phyloP scores from a whole-genome alignment of 2,329 filamentous ascomycete genomes.

The Bipolaris oryzae region DNA sequence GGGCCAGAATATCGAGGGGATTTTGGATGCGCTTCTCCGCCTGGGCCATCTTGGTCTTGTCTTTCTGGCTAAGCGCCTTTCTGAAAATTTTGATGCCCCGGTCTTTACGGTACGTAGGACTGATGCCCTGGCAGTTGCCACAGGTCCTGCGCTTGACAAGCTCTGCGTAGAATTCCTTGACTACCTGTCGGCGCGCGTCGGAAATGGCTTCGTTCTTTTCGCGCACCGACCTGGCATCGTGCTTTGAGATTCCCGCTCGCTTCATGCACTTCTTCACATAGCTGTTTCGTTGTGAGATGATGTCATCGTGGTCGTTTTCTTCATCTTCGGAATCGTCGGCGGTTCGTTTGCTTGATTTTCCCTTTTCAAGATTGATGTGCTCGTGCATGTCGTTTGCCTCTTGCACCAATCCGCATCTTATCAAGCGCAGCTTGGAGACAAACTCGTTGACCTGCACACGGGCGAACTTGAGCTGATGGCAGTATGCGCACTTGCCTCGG shows the following conservation, averaged over 20 bases:
- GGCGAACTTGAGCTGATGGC: slow-evolving; percentile 82
- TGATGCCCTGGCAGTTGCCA: slow-evolving; percentile 61
- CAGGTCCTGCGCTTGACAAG: slow-evolving; percentile 75
- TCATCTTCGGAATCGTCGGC: slow-evolving; percentile 67
- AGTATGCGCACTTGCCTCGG: slow-evolving; percentile 88
- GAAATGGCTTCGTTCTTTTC: slow-evolving; percentile 84
- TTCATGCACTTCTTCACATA: slow-evolving; percentile 78
- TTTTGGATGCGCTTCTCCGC: slow-evolving; percentile 70
- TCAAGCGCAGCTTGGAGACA: slow-evolving; percentile 80
- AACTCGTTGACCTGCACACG: slow-evolving; percentile 78
- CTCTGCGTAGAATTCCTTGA: slow-evolving; percentile 80
- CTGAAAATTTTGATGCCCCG: slow-evolving; percentile 93
- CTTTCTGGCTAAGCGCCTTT: slow-evolving; percentile 75
- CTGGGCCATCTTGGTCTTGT: slow-evolving; percentile 77
- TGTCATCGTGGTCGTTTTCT: slow-evolving; percentile 64
- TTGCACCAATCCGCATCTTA: slow-evolving; percentile 81
- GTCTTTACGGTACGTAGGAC: slow-evolving; percentile 83
- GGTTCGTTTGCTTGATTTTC: slow-evolving; percentile 40
- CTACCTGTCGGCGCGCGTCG: slow-evolving; percentile 74
- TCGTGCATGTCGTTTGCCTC: slow-evolving; percentile 64
- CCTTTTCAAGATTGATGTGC: slow-evolving; percentile 51
- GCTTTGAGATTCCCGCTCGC: slow-evolving; percentile 56
- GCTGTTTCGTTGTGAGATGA: slow-evolving; percentile 63
- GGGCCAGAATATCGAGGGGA: slow-evolving; percentile 66
- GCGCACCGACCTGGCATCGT: slow-evolving; percentile 54